Evolutionary conservation across 1,284 basidiomycete species (phyloP).

Genomic region (Apiotrichum domesticum): DNA sequence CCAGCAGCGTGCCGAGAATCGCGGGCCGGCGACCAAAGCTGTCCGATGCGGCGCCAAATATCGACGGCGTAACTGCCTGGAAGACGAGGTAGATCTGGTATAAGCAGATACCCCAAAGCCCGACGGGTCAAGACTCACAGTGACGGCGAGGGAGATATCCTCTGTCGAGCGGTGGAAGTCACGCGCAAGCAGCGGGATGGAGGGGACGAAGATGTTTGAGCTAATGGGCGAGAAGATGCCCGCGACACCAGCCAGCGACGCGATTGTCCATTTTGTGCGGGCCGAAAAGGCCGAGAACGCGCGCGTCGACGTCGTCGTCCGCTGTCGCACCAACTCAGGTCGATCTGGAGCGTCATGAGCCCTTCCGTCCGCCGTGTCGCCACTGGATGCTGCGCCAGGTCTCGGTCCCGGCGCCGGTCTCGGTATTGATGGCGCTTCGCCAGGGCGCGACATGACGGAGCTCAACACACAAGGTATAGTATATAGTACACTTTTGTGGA

Average conservation of each 20-base stretch:
- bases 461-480: no score
- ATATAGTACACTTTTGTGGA: no score
- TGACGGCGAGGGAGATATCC: constrained; percentile 42
- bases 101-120: neutral
- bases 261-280: constrained; percentile 30
- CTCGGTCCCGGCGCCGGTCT: no score
- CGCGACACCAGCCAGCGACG: constrained; percentile 25
- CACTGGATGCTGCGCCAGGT: no score
- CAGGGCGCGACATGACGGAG: no score
- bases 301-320: constrained; percentile 8
- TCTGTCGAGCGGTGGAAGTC: constrained; percentile 33
- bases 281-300: constrained; percentile 36
- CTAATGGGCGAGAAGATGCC: constrained; percentile 30
- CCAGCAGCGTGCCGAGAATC: constrained; percentile 36
- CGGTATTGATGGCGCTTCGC: no score
- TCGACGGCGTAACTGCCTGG: constrained; percentile 39
- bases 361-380: no score
- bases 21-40: constrained; percentile 37
- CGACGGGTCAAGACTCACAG: constrained; percentile 13
- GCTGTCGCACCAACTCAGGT: neutral
- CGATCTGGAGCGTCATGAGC: no score
- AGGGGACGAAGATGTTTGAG: constrained; percentile 16
- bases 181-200: constrained; percentile 28
- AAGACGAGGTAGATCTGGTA: constrained; percentile 2
- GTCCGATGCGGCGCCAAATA: constrained; percentile 43